Percentiles rank a stretch among this genome's conserved stretches.
Evolutionary conservation across 1,284 basidiomycete genomes (phyloP).

Genomic region (Ganoderma lucidum): DNA sequence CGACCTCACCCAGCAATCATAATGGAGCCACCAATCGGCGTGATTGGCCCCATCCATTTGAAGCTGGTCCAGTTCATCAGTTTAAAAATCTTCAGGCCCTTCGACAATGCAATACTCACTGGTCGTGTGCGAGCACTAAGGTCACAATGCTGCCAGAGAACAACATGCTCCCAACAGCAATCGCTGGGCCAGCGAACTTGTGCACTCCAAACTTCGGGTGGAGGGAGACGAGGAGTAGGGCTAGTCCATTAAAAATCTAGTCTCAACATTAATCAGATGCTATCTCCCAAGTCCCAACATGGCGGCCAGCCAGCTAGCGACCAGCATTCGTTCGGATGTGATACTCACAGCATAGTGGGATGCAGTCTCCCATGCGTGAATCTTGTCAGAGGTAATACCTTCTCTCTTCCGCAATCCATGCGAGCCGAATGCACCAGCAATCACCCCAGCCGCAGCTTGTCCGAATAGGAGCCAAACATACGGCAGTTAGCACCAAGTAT

Average conservation of each 20-base stretch:
- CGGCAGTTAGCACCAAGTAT: slow-evolving; percentile 5
- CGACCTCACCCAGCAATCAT: slow-evolving; percentile 82
- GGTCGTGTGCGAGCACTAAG: slow-evolving; percentile 65
- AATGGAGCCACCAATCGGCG: slow-evolving; percentile 75
- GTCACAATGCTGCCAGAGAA: slow-evolving; percentile 81
- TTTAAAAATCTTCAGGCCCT: neutral
- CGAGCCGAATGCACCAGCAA: slow-evolving; percentile 74
- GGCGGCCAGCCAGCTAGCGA: neutral
- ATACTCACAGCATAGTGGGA: slow-evolving; percentile 67
- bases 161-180: slow-evolving; percentile 65
- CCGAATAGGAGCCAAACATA: slow-evolving; percentile 2
- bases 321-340: neutral
- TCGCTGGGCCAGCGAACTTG: slow-evolving; percentile 75
- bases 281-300: neutral
- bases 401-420: slow-evolving; percentile 63
- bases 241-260: slow-evolving; percentile 83
- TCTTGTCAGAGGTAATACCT: slow-evolving; percentile 58
- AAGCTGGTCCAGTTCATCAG: slow-evolving; percentile 47
- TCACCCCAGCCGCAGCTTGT: slow-evolving; percentile 64
- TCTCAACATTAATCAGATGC: neutral
- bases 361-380: slow-evolving; percentile 71
- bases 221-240: slow-evolving; percentile 72
- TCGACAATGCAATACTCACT: slow-evolving; percentile 46
- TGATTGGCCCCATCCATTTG: slow-evolving; percentile 75
- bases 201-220: slow-evolving; percentile 74